Conservation (phyloP, 83 land plant species). For the Larix sibirica region DNA sequence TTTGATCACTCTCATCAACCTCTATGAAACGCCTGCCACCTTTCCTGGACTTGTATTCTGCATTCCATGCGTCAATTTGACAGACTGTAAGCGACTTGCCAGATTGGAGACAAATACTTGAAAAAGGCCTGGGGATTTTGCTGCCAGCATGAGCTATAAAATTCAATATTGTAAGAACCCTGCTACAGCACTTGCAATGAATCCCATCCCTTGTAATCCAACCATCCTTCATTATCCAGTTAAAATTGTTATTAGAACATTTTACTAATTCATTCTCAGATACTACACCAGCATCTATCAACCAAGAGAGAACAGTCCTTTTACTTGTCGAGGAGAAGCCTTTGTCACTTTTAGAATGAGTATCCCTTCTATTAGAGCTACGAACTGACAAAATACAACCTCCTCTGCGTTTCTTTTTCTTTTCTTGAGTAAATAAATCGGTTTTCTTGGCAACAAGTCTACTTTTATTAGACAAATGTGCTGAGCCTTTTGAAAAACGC, state of each 20-base stretch:
- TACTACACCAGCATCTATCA: neutral
- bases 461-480: neutral
- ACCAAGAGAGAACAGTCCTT: constrained; percentile 31
- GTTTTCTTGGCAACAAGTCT: neutral
- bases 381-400: constrained; percentile 63
- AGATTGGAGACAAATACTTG: constrained; percentile 44
- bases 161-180: constrained; percentile 50
- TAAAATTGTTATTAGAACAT: constrained; percentile 14
- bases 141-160: constrained; percentile 82
- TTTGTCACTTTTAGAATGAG: constrained; percentile 35
- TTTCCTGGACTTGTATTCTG: constrained; percentile 35
- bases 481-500: neutral
- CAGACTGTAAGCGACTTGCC: constrained; percentile 62
- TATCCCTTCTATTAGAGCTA: constrained; percentile 27
- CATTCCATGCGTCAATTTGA: constrained; percentile 68
- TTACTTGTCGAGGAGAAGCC: constrained; percentile 50
- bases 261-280: neutral
- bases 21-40: constrained; percentile 34
- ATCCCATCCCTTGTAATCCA: constrained; percentile 77
- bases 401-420: constrained; percentile 34
- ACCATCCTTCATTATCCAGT: constrained; percentile 50
- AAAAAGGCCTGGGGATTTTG: constrained; percentile 46
- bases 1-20: constrained; percentile 65
- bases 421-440: constrained; percentile 15
- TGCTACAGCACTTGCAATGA: constrained; percentile 74